Evolutionary conservation across 2,329 filamentous ascomycete species (phyloP), one percentile per base, ranked within the genome.

Genomic region (Hypoxylon sp.): DNA sequence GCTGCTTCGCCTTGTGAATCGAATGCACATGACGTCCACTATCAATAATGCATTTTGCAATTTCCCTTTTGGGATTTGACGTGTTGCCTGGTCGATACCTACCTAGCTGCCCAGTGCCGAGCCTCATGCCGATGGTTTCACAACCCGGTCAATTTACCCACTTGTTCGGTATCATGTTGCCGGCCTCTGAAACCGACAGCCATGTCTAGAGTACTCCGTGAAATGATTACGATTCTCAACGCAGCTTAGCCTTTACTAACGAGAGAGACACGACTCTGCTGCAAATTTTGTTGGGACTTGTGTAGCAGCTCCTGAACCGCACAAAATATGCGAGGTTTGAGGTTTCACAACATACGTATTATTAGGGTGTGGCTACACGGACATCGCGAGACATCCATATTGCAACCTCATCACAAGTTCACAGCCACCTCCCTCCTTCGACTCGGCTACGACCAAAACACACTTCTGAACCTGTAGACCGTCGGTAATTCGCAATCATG

Each of bases 121-220:
- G 68, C 68, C 65, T 68, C 68, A 66, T 33, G n/a, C 20, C 46
- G 35, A 11, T 30, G 42, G 66, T 71, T 69, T 71, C 69, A 64
- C 40, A 71, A 63, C 69, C 69, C 25, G 20, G 69, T 69, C 54
- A n/a, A 51, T 4, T 44, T 66, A 67, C 55, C 67, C 67, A 61
- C 56, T 54, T 35, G 17, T 61, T 54, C 56, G 20, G 62, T 66
- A 58, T 69, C 58, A 66, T 54, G 37, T 49, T 37, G 33, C 61
- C 20, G 55, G 49, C 33, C 54, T 58, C 17, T 70, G 68, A 70
- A 70, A 70, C 65, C 25, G n/a, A 35, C 44, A 46, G 42, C 42
- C 27, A 40, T 48, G 53, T 30, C 64, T 61, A 59, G 54, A 49
- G 35, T 50, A 44, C 48, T 46, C 44, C 46, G 44, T 60, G 33